Percentiles rank a stretch among this genome's conserved stretches.
phyloP scores from a whole-genome alignment of 768 basidiomycete genomes.

The Macrolepiota fuliginosa region DNA sequence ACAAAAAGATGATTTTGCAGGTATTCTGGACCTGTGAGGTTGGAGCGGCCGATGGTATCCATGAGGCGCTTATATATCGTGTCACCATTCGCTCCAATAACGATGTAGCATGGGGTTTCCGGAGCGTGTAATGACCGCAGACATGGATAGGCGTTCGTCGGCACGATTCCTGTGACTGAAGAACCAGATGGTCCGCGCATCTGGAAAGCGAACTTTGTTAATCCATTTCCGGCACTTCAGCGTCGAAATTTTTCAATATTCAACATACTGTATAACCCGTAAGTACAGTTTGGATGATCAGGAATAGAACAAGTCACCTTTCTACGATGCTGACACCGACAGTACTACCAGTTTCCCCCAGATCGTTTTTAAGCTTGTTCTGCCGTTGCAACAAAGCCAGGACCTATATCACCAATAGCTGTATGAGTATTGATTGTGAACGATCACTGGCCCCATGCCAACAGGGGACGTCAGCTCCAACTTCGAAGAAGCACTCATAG shows the following conservation, averaged over 20 bases:
- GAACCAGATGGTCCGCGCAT: constrained; percentile 73
- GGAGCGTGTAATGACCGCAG: constrained; percentile 34
- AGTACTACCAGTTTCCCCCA: constrained; percentile 39
- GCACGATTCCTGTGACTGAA: constrained; percentile 73
- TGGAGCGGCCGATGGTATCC: constrained; percentile 53
- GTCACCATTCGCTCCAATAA: constrained; percentile 74
- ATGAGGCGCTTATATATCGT: constrained; percentile 68
- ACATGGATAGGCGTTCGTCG: constrained; percentile 74
- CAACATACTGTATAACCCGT: constrained; percentile 49
- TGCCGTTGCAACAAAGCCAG: constrained; percentile 53
- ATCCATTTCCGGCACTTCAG: neutral
- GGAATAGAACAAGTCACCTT: constrained; percentile 39
- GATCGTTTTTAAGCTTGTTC: constrained; percentile 27
- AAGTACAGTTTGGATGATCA: neutral
- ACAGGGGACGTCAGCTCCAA: neutral
- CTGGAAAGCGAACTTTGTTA: constrained; percentile 26
- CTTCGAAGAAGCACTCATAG: constrained; percentile 35
- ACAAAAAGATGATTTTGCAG: constrained; percentile 43
- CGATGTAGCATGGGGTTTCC: constrained; percentile 52
- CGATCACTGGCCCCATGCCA: neutral
- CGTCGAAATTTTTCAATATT: constrained; percentile 40
- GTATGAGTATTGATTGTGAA: neutral
- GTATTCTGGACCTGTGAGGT: constrained; percentile 55
- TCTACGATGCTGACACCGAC: constrained; percentile 80
- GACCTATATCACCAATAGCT: constrained; percentile 34